Percentiles rank a stretch among this genome's conserved stretches.
Evolutionary conservation across 2,329 filamentous ascomycete species (phyloP).

Genomic region (Macrophomina pseudophaseolina): DNA sequence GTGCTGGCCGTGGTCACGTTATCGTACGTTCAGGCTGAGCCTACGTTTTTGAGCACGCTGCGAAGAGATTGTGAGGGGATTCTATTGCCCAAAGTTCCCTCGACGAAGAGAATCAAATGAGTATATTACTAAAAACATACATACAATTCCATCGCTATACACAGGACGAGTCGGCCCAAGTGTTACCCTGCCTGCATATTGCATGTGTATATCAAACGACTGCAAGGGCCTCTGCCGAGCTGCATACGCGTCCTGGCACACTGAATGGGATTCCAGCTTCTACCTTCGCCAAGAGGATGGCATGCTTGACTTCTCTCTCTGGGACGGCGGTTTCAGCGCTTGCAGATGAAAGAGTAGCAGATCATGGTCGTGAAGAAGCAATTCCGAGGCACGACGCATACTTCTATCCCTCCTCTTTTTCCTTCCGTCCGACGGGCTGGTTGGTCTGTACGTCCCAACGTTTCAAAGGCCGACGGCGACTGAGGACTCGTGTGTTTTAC

Average conservation of each 20-base stretch:
- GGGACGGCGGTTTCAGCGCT: not conserved
- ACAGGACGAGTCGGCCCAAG: too few species aligned
- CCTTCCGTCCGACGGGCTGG: not conserved
- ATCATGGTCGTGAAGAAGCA: not conserved
- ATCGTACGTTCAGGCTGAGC: too few species aligned
- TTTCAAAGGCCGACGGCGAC: not conserved
- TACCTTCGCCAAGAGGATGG: not conserved
- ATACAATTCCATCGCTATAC: too few species aligned
- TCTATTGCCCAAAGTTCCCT: too few species aligned
- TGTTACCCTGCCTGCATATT: too few species aligned
- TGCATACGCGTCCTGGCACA: not conserved
- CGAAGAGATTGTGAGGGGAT: too few species aligned
- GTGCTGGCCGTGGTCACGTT: too few species aligned
- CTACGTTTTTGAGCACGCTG: too few species aligned
- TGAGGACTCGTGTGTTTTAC: not conserved
- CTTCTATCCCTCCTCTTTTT: not conserved
- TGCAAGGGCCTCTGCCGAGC: too few species aligned
- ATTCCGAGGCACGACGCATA: not conserved
- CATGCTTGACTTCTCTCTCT: not conserved
- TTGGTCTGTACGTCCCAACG: not conserved
- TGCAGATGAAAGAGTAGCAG: not conserved
- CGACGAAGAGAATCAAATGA: too few species aligned
- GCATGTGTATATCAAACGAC: too few species aligned
- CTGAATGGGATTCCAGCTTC: not conserved
- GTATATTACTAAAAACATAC: too few species aligned